Percentiles rank a stretch among this genome's conserved stretches.
Conservation (phyloP, 2,329 filamentous ascomycete genomes). For the Thelonectria discophora region DNA sequence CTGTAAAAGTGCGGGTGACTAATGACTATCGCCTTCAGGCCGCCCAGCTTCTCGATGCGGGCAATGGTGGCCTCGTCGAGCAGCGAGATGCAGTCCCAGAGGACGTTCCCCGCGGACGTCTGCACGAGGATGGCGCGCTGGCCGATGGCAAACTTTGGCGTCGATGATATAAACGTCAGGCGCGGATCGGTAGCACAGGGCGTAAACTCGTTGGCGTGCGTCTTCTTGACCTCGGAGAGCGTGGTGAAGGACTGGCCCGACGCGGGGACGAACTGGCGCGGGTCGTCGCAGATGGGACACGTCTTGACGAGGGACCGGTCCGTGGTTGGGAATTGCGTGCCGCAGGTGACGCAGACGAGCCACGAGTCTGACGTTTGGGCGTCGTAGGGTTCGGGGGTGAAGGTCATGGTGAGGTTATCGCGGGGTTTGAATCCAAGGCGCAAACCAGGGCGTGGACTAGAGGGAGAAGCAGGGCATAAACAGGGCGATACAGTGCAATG, state of each 20-base stretch:
- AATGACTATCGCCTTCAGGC: conserved; percentile 76
- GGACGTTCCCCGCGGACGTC: conserved; percentile 73
- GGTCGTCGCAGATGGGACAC: conserved; percentile 78
- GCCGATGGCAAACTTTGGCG: conserved; percentile 75
- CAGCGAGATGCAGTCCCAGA: conserved; percentile 82
- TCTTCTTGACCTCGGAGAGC: conserved; percentile 55
- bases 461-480: too few species aligned
- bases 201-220: conserved; percentile 64
- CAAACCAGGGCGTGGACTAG: too few species aligned
- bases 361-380: conserved; percentile 28
- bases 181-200: conserved; percentile 55
- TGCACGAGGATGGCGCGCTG: conserved; percentile 76
- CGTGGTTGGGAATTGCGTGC: conserved; percentile 66
- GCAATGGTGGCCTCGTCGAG: conserved; percentile 71
- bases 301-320: conserved; percentile 58
- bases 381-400: conserved; percentile 38
- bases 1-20: conserved; percentile 86
- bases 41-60: conserved; percentile 67
- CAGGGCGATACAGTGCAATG: neutral
- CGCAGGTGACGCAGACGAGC: conserved; percentile 74
- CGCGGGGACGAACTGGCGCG: conserved; percentile 73
- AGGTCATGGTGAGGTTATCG: conserved; percentile 23
- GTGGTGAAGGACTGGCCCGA: conserved; percentile 70
- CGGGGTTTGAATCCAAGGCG: too few species aligned
- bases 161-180: conserved; percentile 58